These are phyloP conservation scores for Ganoderma sp. DNA, from an alignment of 1,284 basidiomycete species.

Conservation along the genomic window DNA sequence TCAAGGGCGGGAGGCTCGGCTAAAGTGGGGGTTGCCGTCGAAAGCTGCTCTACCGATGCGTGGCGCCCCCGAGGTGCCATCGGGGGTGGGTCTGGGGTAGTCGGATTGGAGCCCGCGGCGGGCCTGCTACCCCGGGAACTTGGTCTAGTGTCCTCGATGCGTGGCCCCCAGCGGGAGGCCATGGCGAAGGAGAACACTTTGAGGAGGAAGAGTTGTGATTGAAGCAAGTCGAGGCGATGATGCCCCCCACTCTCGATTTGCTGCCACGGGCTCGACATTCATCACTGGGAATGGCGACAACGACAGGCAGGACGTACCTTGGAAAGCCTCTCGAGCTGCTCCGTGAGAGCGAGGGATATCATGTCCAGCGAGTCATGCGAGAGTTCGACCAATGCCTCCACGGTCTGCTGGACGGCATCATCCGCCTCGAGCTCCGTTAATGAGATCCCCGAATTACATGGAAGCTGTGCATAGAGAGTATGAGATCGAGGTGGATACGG, in stretches of 20 bases:
- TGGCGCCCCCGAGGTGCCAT: slow-evolving; percentile 42
- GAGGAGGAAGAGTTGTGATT: slow-evolving; percentile 89
- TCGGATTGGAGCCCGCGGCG: slow-evolving; percentile 40
- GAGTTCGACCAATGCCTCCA: slow-evolving; percentile 80
- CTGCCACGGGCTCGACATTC: slow-evolving; percentile 36
- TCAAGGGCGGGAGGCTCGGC: slow-evolving; percentile 81
- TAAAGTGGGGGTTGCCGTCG: slow-evolving; percentile 45
- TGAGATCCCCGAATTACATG: slow-evolving; percentile 79
- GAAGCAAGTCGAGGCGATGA: slow-evolving; percentile 75
- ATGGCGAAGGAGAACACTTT: slow-evolving; percentile 83
- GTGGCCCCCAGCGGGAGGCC: slow-evolving; percentile 75
- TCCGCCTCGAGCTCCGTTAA: slow-evolving; percentile 79
- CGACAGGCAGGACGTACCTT: slow-evolving; percentile 58
- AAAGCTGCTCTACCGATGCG: slow-evolving; percentile 48
- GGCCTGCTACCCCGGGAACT: slow-evolving; percentile 50
- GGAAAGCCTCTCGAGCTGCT: slow-evolving; percentile 76
- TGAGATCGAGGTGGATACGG: background rate
- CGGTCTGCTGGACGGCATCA: slow-evolving; percentile 71
- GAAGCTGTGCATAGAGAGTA: slow-evolving; percentile 61
- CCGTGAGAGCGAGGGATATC: slow-evolving; percentile 79
- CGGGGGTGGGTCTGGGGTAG: slow-evolving; percentile 42
- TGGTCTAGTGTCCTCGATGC: slow-evolving; percentile 46
- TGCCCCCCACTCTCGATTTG: slow-evolving; percentile 58
- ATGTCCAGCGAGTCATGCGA: slow-evolving; percentile 77
- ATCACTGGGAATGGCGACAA: background rate